These are phyloP conservation scores for Russula sp. DNA, from an alignment of 768 basidiomycete species.

Conservation along the genomic window DNA sequence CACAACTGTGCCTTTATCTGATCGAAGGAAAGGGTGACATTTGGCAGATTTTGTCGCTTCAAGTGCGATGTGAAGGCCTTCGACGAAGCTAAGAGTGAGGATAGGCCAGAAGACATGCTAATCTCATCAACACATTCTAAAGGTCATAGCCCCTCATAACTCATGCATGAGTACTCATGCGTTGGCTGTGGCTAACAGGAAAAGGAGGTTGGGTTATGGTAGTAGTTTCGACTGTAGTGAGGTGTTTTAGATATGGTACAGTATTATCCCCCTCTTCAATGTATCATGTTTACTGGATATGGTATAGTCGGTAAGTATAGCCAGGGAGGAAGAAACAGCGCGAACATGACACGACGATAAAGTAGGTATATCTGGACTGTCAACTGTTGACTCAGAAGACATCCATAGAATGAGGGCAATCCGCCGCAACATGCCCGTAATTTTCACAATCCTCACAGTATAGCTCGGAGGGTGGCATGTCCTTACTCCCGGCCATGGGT, in stretches of 20 bases:
- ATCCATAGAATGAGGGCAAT: slow-evolving; percentile 82
- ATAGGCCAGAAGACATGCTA: slow-evolving; percentile 44
- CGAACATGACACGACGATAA: slow-evolving; percentile 4
- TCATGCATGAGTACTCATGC: too few relatives aligned
- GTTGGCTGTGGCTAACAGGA: too few relatives aligned
- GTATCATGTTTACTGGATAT: slow-evolving; percentile 3
- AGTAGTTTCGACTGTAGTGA: too few relatives aligned
- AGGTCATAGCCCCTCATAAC: too few relatives aligned
- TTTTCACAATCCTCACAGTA: slow-evolving; percentile 85
- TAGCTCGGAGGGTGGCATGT: slow-evolving; percentile 14
- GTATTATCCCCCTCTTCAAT: too few relatives aligned
- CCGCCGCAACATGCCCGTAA: slow-evolving; percentile 62
- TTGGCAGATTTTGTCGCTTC: slow-evolving; percentile 73
- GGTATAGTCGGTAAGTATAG: slow-evolving; percentile 9
- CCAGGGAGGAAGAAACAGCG: background rate
- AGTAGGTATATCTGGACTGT: slow-evolving; percentile 5
- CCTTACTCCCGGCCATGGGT: slow-evolving; percentile 25
- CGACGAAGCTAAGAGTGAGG: slow-evolving; percentile 63
- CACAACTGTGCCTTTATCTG: slow-evolving; percentile 93
- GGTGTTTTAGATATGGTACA: too few relatives aligned
- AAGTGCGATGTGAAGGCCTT: slow-evolving; percentile 72
- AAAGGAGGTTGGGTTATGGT: too few relatives aligned
- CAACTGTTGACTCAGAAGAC: slow-evolving; percentile 43
- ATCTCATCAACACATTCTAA: too few relatives aligned
- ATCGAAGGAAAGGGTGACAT: slow-evolving; percentile 84